Evolutionary conservation across 495 filamentous ascomycete genomes (phyloP).

Genomic region (Lineolata rhizophorae): DNA sequence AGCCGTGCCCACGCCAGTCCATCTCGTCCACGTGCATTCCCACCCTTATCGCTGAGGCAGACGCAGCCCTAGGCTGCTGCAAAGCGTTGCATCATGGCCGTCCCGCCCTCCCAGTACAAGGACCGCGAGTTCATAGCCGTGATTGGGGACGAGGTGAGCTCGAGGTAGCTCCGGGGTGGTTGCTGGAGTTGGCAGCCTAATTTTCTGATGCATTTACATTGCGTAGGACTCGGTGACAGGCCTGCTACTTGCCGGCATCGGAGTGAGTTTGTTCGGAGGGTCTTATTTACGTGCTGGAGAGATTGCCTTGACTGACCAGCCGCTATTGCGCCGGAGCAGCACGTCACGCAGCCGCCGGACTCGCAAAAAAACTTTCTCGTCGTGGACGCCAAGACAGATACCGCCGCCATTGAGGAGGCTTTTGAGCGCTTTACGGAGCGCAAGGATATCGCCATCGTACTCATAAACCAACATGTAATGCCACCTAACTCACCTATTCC

Average conservation of each 20-base stretch:
- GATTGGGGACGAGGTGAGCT: slow-evolving; percentile 77
- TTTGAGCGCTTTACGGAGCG: slow-evolving; percentile 73
- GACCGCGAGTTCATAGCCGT: slow-evolving; percentile 92
- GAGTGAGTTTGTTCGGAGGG: no score
- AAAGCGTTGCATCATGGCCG: slow-evolving; percentile 20
- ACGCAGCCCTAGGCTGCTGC: no score
- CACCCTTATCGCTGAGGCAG: no score
- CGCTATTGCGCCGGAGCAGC: slow-evolving; percentile 27
- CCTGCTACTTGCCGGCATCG: slow-evolving; percentile 80
- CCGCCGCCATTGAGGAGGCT: slow-evolving; percentile 63
- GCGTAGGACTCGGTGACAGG: slow-evolving; percentile 78
- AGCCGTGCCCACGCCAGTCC: no score
- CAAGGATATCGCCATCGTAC: slow-evolving; percentile 86
- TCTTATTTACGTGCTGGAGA: no score
- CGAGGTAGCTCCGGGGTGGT: no score
- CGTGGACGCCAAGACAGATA: slow-evolving; percentile 83
- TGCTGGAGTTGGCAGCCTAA: no score
- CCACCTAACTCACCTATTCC: no score
- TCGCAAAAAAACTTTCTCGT: slow-evolving; percentile 93
- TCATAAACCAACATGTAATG: slow-evolving; percentile 95
- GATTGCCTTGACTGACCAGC: background rate
- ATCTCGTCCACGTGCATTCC: no score
- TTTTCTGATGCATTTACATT: slow-evolving; percentile 11
- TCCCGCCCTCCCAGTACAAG: slow-evolving; percentile 40
- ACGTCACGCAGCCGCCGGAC: slow-evolving; percentile 60